Conservation (phyloP, 345 rosid species). For the Kernera saxatilis region DNA sequence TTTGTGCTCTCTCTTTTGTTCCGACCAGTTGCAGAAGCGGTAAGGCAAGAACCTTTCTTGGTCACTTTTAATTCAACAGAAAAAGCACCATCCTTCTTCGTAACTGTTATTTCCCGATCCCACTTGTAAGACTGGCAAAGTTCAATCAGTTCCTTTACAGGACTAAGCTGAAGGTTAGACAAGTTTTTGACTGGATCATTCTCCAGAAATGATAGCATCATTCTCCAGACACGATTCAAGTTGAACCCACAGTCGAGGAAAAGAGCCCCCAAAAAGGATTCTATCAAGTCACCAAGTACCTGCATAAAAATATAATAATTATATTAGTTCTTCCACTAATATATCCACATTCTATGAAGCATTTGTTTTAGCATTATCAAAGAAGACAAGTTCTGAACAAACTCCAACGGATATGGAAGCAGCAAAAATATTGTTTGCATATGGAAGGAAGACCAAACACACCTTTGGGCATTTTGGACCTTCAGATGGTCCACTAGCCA, state of each 20-base stretch:
- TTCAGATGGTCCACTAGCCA: constrained; percentile 39
- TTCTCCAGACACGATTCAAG: constrained; percentile 60
- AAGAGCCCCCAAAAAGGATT: constrained; percentile 77
- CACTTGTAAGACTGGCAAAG: constrained; percentile 62
- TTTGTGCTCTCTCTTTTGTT: constrained; percentile 56
- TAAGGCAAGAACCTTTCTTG: constrained; percentile 30
- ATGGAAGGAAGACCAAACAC: constrained; percentile 4
- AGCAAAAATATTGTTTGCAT: not conserved
- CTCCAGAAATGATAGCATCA: constrained; percentile 65
- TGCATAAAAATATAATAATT: constrained; percentile 29
- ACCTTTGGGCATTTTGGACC: constrained; percentile 90
- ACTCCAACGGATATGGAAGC: not conserved
- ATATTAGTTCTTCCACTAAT: constrained; percentile 7
- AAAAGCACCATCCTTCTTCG: constrained; percentile 39
- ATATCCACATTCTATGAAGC: not conserved
- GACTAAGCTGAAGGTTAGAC: constrained; percentile 59
- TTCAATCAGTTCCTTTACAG: constrained; percentile 64
- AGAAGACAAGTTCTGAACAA: not conserved
- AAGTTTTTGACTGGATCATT: constrained; percentile 54
- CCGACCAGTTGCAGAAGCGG: constrained; percentile 42
- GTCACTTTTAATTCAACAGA: constrained; percentile 46
- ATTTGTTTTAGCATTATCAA: not conserved
- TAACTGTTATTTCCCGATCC: constrained; percentile 27
- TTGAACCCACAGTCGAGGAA: constrained; percentile 76
- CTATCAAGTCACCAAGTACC: constrained; percentile 92